Base-by-base conservation (phyloP, 1,284 basidiomycete genomes). In the Puccinia horiana region DNA sequence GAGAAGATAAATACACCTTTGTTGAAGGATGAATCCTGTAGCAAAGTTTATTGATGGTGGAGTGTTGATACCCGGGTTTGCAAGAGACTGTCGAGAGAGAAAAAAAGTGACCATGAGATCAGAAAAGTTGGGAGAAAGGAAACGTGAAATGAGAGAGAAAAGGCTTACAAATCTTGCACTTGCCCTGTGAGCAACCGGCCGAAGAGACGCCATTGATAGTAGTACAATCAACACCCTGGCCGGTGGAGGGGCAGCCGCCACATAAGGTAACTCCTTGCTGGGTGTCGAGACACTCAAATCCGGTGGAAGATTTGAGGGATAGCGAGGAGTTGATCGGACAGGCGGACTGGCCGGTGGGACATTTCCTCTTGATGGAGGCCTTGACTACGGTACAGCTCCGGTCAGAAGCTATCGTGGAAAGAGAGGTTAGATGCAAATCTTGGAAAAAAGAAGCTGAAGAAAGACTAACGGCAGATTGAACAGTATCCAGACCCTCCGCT, bases 171-270 rank as follows among this genome's bases (percentile, higher is more conserved):
- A 76, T 76, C 18, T 44, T 47, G 35, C 75, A 76, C 26, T 26
- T 47, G 18, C 75, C 75, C 9, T 63, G 37, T 5, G 75, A 44
- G 37, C 75, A 76, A 44, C 75, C 58, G 23, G 75, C 6, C 1
- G 75, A 76, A 16, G 54, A 42, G 29, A 65, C 75, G 12, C 75
- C 75, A 16, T 63, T 63, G 3, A 76, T 1, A 8, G 54, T 47
- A 1, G 75, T 44, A 26, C 75, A 76, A 49, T 76, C 58, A 6
- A 76, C 26, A 12, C 75, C 75, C 58, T 76, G n/a, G 37, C 75
- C 75, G 23, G 58, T 26, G 11, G 75, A 61, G 12, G 37, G 12
- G 29, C 75, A 76, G 40, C 75, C 75, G 5, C 75, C 75, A 47
- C 75, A 76, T 1, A 58, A 76, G 23, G 23, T 63, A 5, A 49